Conservation (phyloP, 352 stramenopile species). For the Thraustotheca clavata region DNA sequence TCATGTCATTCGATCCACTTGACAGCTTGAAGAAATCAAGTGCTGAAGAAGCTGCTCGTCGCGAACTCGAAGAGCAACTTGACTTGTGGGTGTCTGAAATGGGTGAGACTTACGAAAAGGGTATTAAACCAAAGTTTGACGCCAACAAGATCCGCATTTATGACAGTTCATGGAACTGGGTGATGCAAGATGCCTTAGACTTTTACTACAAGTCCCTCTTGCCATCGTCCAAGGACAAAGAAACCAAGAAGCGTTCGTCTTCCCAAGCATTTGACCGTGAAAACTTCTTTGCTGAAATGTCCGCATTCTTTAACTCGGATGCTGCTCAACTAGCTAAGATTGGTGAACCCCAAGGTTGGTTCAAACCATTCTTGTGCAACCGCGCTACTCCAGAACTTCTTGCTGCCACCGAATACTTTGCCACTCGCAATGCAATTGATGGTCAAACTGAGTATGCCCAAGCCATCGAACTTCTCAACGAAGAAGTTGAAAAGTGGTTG, state of each 20-base stretch:
- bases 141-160: constrained; percentile 62
- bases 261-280: constrained; percentile 18
- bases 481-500: constrained; percentile 48
- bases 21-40: constrained; percentile 45
- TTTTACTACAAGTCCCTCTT: constrained; percentile 43
- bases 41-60: constrained; percentile 39
- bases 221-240: constrained; percentile 24
- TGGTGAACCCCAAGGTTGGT: constrained; percentile 36
- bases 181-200: constrained; percentile 54
- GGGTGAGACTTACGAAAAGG: constrained; percentile 42
- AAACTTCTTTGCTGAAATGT: constrained; percentile 16
- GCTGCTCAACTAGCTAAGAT: constrained; percentile 16
- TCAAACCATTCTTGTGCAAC: constrained; percentile 61
- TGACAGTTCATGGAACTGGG: constrained; percentile 81
- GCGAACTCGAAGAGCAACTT: constrained; percentile 45
- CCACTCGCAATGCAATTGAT: constrained; percentile 34
- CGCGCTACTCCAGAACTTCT: constrained; percentile 58
- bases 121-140: constrained; percentile 55
- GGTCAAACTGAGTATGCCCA: constrained; percentile 39
- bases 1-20: constrained; percentile 39
- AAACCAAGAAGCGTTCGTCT: background rate
- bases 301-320: constrained; percentile 31
- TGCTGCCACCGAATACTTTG: constrained; percentile 41
- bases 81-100: constrained; percentile 47
- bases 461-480: constrained; percentile 46